Base-by-base conservation (phyloP, 2,329 filamentous ascomycete genomes). In the Immersiporthe knoxdaviesiana region DNA sequence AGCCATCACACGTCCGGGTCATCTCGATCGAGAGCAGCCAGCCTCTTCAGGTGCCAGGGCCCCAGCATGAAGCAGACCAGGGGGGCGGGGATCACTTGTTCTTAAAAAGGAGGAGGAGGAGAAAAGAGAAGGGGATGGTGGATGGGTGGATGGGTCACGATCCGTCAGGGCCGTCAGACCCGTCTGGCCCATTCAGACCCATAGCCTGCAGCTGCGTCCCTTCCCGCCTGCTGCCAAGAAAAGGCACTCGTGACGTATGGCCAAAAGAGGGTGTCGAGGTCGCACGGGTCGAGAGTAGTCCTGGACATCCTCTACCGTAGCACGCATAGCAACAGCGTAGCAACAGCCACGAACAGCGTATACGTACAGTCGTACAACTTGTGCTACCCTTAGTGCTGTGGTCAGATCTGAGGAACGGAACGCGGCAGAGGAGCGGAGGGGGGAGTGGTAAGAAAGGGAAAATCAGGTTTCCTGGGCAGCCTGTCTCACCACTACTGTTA, bases 221-320 rank as follows among this genome's bases (percentile, higher is more conserved):
- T 63, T 63, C 44, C 41, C 62, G 41, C 41, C 11, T 37, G 62
- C 35, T 63, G 62, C 62, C 62, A 63, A 63, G 62, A 52, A 63
- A 35, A 12, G 41, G 44, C 27, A n/a, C 62, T 63, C 62, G 62
- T 63, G 62, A 63, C 62, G 62, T 63, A 44, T 32, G 41, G 24
- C 60, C 41, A 21, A 16, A 63, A 63, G 32, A 44, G n/a, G 37
- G 37, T 32, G 52, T 30, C 27, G 12, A 56, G 52, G 24, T 30
- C 52, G 52, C n/a, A n/a, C 52, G 27, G 52, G 24, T 24, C n/a
- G n/a, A n/a, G n/a, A n/a, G n/a, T 39, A 4, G 21, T 11, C 35
- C 18, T 24, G 32, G 59, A 2, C 32, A 14, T 24, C 54, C 10
- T n/a, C 21, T 47, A 7, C 8, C 7, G 3, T 21, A 8, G 44